Evolutionary conservation across 1,139 yeast genomes (phyloP).

Genomic region (Saccharomyces hybrid): DNA sequence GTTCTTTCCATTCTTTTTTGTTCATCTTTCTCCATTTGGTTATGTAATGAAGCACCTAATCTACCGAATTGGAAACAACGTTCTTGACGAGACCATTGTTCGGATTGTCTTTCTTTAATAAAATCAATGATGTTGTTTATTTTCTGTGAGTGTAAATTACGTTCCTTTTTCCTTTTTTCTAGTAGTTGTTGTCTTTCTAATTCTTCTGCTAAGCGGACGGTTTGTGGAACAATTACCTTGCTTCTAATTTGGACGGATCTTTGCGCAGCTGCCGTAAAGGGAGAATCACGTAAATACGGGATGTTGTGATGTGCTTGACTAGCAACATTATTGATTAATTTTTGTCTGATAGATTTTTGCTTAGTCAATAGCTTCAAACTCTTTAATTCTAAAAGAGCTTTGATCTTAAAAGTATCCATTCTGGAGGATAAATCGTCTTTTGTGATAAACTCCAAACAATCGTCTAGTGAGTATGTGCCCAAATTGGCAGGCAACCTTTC

Average conservation of each 20-base stretch:
- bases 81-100: conserved; percentile 19
- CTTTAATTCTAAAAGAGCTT: conserved; percentile 74
- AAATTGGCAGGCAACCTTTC: conserved; percentile 71
- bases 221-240: conserved; percentile 58
- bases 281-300: conserved; percentile 41
- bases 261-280: conserved; percentile 51
- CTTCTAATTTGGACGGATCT: conserved; percentile 61
- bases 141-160: conserved; percentile 17
- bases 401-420: conserved; percentile 48
- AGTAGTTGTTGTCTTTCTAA: conserved; percentile 49
- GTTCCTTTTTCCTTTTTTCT: conserved; percentile 42
- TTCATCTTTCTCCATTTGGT: conserved; percentile 76
- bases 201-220: conserved; percentile 54
- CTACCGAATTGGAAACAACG: conserved; percentile 33
- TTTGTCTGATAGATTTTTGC: conserved; percentile 80
- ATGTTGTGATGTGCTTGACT: conserved; percentile 50
- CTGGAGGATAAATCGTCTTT: conserved; percentile 38
- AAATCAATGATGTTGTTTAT: no score
- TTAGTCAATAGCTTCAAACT: conserved; percentile 69
- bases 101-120: conserved; percentile 9
- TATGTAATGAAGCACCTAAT: conserved; percentile 49
- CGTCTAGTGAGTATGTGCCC: conserved; percentile 50
- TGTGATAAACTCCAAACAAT: conserved; percentile 33
- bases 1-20: conserved; percentile 78
- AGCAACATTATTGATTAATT: conserved; percentile 58